Conservation (phyloP, 441 rosid genomes). For the Euphorbia celastroides region DNA sequence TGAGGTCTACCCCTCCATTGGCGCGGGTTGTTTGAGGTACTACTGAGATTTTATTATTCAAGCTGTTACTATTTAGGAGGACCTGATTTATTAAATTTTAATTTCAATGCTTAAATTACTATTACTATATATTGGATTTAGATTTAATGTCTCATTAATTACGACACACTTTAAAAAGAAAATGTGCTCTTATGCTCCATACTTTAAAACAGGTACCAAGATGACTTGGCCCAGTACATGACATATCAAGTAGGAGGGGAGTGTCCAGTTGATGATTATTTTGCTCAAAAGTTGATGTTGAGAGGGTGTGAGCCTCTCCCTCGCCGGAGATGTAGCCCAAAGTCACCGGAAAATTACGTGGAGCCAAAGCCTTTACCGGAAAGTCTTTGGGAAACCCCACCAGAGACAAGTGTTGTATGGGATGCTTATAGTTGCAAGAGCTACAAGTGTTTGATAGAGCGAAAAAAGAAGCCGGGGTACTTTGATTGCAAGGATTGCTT, state of each 20-base stretch:
- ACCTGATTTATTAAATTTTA: too few relatives aligned
- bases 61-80: too few relatives aligned
- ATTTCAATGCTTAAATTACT: too few relatives aligned
- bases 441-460: constrained; percentile 39
- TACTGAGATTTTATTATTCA: too few relatives aligned
- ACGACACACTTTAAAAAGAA: too few relatives aligned
- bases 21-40: constrained; percentile 34
- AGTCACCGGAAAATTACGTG: constrained; percentile 26
- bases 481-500: constrained; percentile 53
- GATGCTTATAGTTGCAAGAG: constrained; percentile 45
- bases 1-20: constrained; percentile 30
- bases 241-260: constrained; percentile 37
- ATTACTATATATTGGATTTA: too few relatives aligned
- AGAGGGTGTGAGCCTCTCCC: constrained; percentile 54
- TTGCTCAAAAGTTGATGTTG: constrained; percentile 41
- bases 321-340: constrained; percentile 40
- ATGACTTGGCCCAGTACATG: constrained; percentile 43
- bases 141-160: too few relatives aligned
- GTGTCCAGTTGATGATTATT: constrained; percentile 43
- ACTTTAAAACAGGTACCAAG: constrained; percentile 12
- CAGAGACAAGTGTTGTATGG: constrained; percentile 40
- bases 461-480: constrained; percentile 29
- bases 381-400: constrained; percentile 37
- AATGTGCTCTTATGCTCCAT: too few relatives aligned
- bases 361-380: constrained; percentile 35